These are phyloP conservation scores for Psophocarpus tetragonolobus DNA, from an alignment of 306 rosid genomes.

Conservation along the genomic window DNA sequence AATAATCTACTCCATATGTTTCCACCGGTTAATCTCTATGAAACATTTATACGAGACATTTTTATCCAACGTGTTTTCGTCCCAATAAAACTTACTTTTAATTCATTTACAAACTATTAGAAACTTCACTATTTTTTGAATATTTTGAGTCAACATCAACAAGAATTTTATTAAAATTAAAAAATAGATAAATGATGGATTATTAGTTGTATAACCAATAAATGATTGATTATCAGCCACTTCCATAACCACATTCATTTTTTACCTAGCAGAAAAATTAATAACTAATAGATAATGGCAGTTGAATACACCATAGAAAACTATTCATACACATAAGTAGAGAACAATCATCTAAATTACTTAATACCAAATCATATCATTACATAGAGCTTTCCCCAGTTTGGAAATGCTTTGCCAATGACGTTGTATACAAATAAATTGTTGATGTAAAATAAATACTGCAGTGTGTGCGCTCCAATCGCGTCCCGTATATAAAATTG, in stretches of 20 bases:
- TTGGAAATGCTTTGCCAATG: constrained; percentile 11
- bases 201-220: no score
- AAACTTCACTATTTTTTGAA: no score
- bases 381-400: constrained; percentile 24
- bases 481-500: constrained; percentile 5
- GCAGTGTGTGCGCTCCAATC: background rate
- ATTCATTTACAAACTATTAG: no score
- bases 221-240: background rate
- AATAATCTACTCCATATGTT: no score
- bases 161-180: no score
- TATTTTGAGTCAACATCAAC: no score
- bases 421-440: constrained; percentile 26
- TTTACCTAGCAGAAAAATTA: background rate
- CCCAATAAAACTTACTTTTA: no score
- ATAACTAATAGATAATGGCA: background rate
- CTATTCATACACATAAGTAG: background rate
- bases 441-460: constrained; percentile 12
- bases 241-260: background rate
- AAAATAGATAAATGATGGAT: no score
- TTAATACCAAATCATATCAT: constrained; percentile 1
- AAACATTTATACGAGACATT: no score
- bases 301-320: background rate
- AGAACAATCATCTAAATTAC: background rate
- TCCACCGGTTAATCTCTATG: no score
- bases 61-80: no score